phyloP scores from a whole-genome alignment of 495 filamentous ascomycete species.

The Astrocystis sublimbata region DNA sequence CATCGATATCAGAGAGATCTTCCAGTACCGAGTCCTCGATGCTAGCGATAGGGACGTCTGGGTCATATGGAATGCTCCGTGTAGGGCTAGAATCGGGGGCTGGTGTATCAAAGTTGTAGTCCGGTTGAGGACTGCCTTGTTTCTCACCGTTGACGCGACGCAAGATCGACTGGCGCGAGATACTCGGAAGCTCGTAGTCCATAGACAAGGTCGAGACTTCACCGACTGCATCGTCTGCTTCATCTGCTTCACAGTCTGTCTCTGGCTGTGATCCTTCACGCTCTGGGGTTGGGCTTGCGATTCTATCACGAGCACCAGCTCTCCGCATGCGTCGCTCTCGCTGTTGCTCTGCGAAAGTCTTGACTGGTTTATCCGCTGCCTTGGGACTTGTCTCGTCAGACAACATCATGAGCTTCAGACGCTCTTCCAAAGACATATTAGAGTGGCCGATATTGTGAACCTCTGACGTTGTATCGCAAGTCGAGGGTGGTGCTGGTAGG shows the following conservation, averaged over 20 bases:
- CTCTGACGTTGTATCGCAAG: constrained; percentile 67
- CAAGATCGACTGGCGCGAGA: constrained; percentile 91
- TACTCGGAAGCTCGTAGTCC: constrained; percentile 68
- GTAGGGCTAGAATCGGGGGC: constrained; percentile 53
- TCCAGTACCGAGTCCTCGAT: constrained; percentile 56
- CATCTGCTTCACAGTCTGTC: constrained; percentile 7
- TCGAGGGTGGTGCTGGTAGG: constrained; percentile 67
- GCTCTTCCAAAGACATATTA: constrained; percentile 78
- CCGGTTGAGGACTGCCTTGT: constrained; percentile 56
- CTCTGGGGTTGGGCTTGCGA: constrained; percentile 52
- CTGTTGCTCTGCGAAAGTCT: constrained; percentile 52
- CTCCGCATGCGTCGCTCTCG: constrained; percentile 62
- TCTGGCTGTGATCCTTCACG: constrained; percentile 15
- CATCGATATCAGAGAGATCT: constrained; percentile 53
- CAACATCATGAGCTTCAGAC: constrained; percentile 80
- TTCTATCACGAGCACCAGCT: constrained; percentile 48
- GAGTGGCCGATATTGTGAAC: constrained; percentile 65
- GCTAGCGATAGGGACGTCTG: constrained; percentile 82
- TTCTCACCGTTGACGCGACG: constrained; percentile 79
- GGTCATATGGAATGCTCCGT: constrained; percentile 63
- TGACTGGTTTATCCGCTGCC: constrained; percentile 31
- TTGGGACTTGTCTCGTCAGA: constrained; percentile 58
- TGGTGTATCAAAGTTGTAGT: constrained; percentile 61
- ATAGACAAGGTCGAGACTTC: constrained; percentile 53
- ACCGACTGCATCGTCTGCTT: constrained; percentile 50